These are phyloP conservation scores for Hura crepitans DNA, from an alignment of 441 rosid species.

Conservation along the genomic window DNA sequence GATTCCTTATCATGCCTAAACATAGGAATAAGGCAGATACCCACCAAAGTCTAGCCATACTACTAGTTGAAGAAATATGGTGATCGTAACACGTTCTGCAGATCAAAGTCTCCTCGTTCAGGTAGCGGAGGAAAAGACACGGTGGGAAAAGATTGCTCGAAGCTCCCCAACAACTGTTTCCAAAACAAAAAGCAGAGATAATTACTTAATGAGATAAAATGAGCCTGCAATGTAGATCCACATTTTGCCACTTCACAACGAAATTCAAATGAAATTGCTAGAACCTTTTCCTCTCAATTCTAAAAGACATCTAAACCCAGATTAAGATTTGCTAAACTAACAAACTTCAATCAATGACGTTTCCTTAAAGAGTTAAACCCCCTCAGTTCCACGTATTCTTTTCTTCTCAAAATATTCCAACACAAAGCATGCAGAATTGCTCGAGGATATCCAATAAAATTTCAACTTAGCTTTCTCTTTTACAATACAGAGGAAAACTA, in stretches of 20 bases:
- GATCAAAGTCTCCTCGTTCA: slow-evolving; percentile 85
- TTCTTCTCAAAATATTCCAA: not conserved
- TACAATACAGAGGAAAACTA: not conserved
- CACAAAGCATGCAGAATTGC: not conserved
- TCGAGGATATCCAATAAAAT: not conserved
- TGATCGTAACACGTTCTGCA: slow-evolving; percentile 70
- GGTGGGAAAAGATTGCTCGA: slow-evolving; percentile 63
- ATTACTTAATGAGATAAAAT: not conserved
- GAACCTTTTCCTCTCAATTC: not conserved
- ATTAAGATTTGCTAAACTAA: not conserved
- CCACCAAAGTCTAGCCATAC: not conserved
- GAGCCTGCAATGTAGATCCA: not conserved
- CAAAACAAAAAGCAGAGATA: slow-evolving; percentile 7
- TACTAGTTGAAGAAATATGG: slow-evolving; percentile 87
- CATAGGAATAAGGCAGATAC: not conserved
- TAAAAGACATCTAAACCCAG: not conserved
- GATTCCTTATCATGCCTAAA: slow-evolving; percentile 4
- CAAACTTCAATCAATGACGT: not conserved
- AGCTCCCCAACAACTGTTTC: slow-evolving; percentile 80
- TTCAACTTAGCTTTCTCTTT: not conserved
- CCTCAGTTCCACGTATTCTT: not conserved
- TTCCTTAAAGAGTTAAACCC: not conserved
- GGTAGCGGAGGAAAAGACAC: slow-evolving; percentile 73
- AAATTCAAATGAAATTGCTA: not conserved
- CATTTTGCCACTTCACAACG: not conserved